phyloP scores from a whole-genome alignment of 2,329 filamentous ascomycete species.

The Trichoderma koningiopsis region DNA sequence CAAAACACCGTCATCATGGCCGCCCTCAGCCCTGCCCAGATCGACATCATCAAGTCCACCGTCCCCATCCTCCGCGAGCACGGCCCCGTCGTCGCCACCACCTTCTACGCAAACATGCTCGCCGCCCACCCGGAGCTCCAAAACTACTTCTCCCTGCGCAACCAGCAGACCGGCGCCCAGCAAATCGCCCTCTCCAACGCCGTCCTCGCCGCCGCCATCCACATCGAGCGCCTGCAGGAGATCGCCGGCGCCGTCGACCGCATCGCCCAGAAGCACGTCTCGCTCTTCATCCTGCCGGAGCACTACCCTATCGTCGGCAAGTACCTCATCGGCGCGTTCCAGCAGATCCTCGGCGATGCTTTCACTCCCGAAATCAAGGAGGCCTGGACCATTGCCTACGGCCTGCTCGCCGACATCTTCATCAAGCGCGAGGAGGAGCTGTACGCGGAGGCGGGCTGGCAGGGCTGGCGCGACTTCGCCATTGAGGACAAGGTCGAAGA shows the following conservation, averaged over 20 bases:
- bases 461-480: constrained; percentile 53
- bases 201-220: constrained; percentile 69
- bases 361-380: constrained; percentile 66
- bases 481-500: constrained; percentile 65
- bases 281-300: constrained; percentile 65
- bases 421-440: constrained; percentile 64
- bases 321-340: constrained; percentile 68
- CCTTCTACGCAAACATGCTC: constrained; percentile 73
- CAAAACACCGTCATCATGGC: constrained; percentile 39
- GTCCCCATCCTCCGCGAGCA: constrained; percentile 71
- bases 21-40: constrained; percentile 63
- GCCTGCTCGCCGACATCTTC: constrained; percentile 69
- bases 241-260: constrained; percentile 61
- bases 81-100: constrained; percentile 66
- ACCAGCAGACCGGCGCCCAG: constrained; percentile 69
- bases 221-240: constrained; percentile 69
- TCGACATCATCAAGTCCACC: constrained; percentile 73
- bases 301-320: constrained; percentile 72
- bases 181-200: constrained; percentile 67
- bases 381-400: constrained; percentile 73
- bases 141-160: constrained; percentile 70
- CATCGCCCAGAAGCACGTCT: constrained; percentile 76
- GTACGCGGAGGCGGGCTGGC: constrained; percentile 55
- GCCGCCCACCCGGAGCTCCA: constrained; percentile 63
- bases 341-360: constrained; percentile 65